Evolutionary conservation across 139 green algal species (phyloP), one percentile per base, ranked within the genome.

Genomic region (Pleodorina starrii): DNA sequence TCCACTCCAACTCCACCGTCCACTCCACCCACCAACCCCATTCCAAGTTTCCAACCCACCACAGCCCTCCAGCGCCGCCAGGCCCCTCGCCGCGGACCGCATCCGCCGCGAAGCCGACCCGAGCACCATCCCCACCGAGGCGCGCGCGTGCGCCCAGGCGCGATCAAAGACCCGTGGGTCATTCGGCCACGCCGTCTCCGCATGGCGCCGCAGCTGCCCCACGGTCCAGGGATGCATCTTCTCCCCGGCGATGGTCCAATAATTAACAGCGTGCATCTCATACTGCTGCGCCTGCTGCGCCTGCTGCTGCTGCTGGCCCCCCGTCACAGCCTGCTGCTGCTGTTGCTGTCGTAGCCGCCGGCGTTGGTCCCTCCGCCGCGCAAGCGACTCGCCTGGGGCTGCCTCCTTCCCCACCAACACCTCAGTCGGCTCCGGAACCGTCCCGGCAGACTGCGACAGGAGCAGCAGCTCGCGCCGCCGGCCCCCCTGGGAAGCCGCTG

Each of bases 211-310:
- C 46, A 97, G 88, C 54, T 94, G 74, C 14, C 48, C 21, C 54
- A 97, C 51, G 27, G 84, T 93, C 95, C 95, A 97, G 21, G 94
- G 91, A 1, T 81, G 72, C 1, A 94, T 86, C 16, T 91, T 89
- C 5, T 86, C 57, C 0, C 95, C 84, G 46, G 96, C 90, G 74
- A 96, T 92, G 10, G 78, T 92, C 92, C 92, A 97, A 21, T 97
- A 87, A 60, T 97, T 97, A 16, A 97, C 95, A 14, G 95, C 86
- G 44, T 81, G 68, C 38, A 95, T 89, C 21, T 92, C 90, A 35
- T 95, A 87, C 38, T 71, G 75, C 75, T 59, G 72, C 4, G 42
- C 6, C 38, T 80, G 23, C 42, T 80, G 32, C 5, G 11, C 60
- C 25, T 90, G 46, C 43, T 80, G 73, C 51, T 81, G 82, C 79